Evolutionary conservation across 1,284 basidiomycete species (phyloP).

Genomic region (Pseudozyma thailandica): DNA sequence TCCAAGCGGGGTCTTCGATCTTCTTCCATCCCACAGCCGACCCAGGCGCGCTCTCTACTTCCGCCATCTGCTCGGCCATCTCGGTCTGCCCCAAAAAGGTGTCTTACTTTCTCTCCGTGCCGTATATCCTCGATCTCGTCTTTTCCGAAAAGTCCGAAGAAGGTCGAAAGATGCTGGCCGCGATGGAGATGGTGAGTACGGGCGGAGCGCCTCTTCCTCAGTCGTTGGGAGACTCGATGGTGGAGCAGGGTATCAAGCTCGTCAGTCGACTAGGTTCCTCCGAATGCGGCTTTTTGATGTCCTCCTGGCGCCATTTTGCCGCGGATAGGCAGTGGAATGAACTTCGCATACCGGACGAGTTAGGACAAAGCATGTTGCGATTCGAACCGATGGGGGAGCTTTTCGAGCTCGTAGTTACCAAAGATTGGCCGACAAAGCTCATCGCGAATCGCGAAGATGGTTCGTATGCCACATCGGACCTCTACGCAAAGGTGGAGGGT

Average conservation of each 20-base stretch:
- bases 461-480: conserved; percentile 50
- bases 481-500: conserved; percentile 28
- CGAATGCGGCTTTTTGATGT: conserved; percentile 71
- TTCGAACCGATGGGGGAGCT: conserved; percentile 29
- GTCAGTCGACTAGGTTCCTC: conserved; percentile 73
- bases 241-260: conserved; percentile 72
- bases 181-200: conserved; percentile 73
- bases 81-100: conserved; percentile 47
- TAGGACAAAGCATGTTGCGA: conserved; percentile 30
- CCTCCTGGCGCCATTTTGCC: conserved; percentile 72
- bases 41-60: conserved; percentile 63
- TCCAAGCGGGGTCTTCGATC: conserved; percentile 68
- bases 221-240: conserved; percentile 74
- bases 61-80: conserved; percentile 65
- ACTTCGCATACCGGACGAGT: conserved; percentile 69
- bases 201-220: conserved; percentile 70
- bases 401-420: conserved; percentile 47
- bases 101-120: conserved; percentile 69
- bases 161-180: conserved; percentile 70
- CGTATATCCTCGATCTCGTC: conserved; percentile 72
- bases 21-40: conserved; percentile 69
- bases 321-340: conserved; percentile 76
- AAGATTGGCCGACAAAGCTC: conserved; percentile 55
- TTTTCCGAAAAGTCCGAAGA: conserved; percentile 70
- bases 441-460: conserved; percentile 50